phyloP scores from a whole-genome alignment of 1,284 basidiomycete species.

The Acaromyces ingoldii region DNA sequence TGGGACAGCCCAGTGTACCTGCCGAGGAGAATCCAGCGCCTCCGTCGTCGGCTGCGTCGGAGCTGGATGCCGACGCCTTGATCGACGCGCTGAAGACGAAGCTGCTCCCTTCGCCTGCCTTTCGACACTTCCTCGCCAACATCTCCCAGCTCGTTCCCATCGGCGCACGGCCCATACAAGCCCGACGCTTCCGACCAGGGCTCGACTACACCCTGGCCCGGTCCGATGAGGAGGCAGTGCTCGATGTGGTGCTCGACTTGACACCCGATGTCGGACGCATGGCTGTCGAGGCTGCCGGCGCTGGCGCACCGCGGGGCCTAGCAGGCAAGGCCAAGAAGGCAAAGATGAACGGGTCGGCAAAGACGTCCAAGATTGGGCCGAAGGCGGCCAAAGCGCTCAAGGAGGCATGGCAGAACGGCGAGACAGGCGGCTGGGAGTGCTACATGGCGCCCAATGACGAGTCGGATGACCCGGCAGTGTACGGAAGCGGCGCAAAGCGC shows the following conservation, averaged over 20 bases:
- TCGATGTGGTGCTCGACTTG: constrained; percentile 84
- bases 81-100: constrained; percentile 32
- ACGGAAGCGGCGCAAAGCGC: constrained; percentile 59
- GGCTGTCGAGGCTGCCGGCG: constrained; percentile 30
- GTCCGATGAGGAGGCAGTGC: constrained; percentile 67
- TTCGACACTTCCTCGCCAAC: constrained; percentile 80
- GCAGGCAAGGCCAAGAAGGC: constrained; percentile 46
- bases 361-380: constrained; percentile 23
- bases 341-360: constrained; percentile 10
- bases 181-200: constrained; percentile 82
- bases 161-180: constrained; percentile 63
- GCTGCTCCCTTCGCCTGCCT: constrained; percentile 71
- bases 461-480: constrained; percentile 75
- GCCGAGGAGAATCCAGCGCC: constrained; percentile 15
- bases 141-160: constrained; percentile 73
- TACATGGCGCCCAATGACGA: constrained; percentile 93
- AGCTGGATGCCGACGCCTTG: constrained; percentile 19
- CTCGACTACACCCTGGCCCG: constrained; percentile 93
- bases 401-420: constrained; percentile 64
- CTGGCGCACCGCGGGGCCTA: constrained; percentile 33
- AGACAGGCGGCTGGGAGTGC: constrained; percentile 94
- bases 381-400: constrained; percentile 39
- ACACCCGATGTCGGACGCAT: constrained; percentile 62
- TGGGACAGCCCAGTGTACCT: constrained; percentile 19
- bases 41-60: constrained; percentile 58